Evolutionary conservation across 179 eudicot species (phyloP), one percentile per base, ranked within the genome.

Genomic region (Beta corolliflora): DNA sequence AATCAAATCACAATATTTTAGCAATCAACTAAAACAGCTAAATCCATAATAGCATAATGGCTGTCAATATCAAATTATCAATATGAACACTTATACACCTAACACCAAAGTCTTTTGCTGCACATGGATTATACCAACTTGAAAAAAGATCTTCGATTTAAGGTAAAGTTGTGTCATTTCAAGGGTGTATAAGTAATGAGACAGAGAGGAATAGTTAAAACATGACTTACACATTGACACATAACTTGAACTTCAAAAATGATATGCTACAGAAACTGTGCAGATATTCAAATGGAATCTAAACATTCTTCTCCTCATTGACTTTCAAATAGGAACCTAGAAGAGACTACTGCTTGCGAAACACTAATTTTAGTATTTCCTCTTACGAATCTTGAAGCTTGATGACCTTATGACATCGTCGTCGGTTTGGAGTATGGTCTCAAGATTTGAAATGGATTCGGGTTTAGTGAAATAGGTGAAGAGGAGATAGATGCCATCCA

Each of bases 401-500:
- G 92, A 80, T 18, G 92, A 94, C 59, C 98, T 86, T 19, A 96
- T 94, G 79, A 92, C 87, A 77, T 90, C 87, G 63, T 96, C 98
- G 53, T 96, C 99, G 5, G 83, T 64, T 67, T 70, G 67, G 44
- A 94, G 85, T 1, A 88, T 78, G 45, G 59, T 82, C 73, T 88
- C 91, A 2, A 96, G 92, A 75, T 80, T 82, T 10, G 74, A 44
- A 78, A 92, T 81, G 64, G 98, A 91, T 55, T 93, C 99, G 8
- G 97, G 93, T 77, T 95, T 95, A 25, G 99, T 94, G 87, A 91
- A 96, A 80, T 96, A 96, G 76, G 96, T 92, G 86, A 94, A 92
- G 56, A 96, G 92, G 71, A 96, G 96, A 85, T 89, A 96, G 79
- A 96, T 94, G 46, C 99, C 98, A 54, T 96, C 99, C 77, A 92